Conservation (phyloP, 306 rosid species). For the Cucumis hystrix region DNA sequence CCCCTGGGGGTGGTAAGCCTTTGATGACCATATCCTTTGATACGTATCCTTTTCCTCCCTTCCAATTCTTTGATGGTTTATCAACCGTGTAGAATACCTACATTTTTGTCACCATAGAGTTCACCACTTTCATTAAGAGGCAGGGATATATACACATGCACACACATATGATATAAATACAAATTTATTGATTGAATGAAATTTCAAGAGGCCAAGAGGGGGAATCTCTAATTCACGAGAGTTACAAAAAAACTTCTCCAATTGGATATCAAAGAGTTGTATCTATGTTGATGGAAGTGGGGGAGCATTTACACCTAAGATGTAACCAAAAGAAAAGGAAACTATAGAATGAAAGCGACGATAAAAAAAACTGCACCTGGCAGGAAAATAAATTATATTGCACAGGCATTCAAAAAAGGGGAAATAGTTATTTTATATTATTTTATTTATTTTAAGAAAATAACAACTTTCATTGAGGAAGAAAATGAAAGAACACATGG, state of each 20-base stretch:
- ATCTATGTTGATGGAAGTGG: neutral
- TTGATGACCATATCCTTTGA: conserved; percentile 70
- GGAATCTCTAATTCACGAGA: neutral
- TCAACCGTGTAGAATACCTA: conserved; percentile 81
- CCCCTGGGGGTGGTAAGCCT: conserved; percentile 80
- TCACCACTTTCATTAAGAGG: neutral
- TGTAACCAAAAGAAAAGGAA: neutral
- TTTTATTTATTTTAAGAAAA: too few relatives aligned
- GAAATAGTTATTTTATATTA: too few relatives aligned
- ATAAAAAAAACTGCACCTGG: neutral
- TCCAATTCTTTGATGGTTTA: conserved; percentile 77
- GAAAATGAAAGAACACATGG: too few relatives aligned
- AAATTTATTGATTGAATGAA: neutral
- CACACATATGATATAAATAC: too few relatives aligned
- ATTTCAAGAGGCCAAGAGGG: neutral
- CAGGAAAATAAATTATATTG: neutral
- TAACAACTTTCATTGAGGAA: too few relatives aligned
- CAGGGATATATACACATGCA: neutral
- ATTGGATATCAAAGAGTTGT: neutral
- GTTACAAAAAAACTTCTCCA: neutral
- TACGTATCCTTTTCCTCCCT: conserved; percentile 78
- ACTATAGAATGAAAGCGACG: neutral
- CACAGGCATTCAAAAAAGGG: neutral
- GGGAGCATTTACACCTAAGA: neutral
- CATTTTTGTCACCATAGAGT: conserved; percentile 9